Conservation (phyloP, 257 asterid genomes). For the Rauvolfia tetraphylla region DNA sequence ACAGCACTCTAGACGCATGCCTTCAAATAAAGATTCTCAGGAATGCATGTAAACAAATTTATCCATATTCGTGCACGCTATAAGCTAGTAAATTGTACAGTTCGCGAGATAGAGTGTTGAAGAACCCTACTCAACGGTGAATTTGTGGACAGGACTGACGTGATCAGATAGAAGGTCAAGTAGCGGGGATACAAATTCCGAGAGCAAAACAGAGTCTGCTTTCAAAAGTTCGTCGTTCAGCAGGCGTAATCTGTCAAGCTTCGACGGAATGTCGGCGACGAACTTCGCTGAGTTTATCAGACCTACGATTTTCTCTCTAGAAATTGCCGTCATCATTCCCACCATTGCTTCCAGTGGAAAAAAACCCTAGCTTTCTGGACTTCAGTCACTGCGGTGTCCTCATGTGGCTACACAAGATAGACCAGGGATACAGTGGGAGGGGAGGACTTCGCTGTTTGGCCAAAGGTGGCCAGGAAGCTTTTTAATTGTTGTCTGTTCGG, state of each 20-base stretch:
- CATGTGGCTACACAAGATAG: background rate
- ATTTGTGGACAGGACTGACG: conserved; percentile 73
- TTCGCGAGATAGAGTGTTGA: background rate
- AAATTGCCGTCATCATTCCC: conserved; percentile 42
- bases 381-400: background rate
- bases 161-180: conserved; percentile 63
- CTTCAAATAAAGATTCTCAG: background rate
- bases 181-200: conserved; percentile 50
- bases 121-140: conserved; percentile 57
- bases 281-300: conserved; percentile 49
- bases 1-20: background rate
- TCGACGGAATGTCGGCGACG: conserved; percentile 44
- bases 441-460: background rate
- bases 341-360: conserved; percentile 34
- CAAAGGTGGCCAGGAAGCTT: background rate
- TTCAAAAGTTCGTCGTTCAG: conserved; percentile 52
- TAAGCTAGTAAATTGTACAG: background rate
- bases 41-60: background rate
- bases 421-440: too few relatives aligned
- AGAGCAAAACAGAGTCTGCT: conserved; percentile 45
- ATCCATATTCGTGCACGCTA: background rate
- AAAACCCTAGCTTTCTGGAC: conserved; percentile 19
- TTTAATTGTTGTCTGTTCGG: background rate
- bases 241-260: conserved; percentile 60
- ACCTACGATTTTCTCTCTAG: conserved; percentile 49